A percentile compares a stretch with the other conserved stretches of the same genome.
Conservation (phyloP, 129 eudicot genomes). For the Chrysanthemum makinoi region DNA sequence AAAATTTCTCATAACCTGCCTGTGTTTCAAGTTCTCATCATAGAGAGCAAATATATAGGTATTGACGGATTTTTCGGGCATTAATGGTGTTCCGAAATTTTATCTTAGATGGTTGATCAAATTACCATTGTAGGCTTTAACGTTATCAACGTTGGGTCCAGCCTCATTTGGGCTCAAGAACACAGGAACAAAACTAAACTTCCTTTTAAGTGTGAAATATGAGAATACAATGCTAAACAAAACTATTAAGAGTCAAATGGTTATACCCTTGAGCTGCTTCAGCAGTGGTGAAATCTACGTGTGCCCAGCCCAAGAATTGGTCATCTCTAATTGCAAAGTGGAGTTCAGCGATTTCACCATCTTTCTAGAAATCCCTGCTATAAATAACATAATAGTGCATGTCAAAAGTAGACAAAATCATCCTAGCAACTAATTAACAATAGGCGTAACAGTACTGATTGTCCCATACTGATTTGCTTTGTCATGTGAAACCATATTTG, state of each 20-base stretch:
- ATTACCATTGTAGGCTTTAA: too few relatives aligned
- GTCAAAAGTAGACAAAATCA: background rate
- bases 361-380: conserved; percentile 74
- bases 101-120: too few relatives aligned
- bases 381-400: conserved; percentile 18
- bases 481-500: background rate
- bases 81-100: too few relatives aligned
- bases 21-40: too few relatives aligned
- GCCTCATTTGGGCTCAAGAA: too few relatives aligned
- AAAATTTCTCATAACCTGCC: too few relatives aligned
- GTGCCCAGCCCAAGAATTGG: conserved; percentile 70
- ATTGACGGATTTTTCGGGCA: too few relatives aligned
- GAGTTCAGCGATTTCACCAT: conserved; percentile 62
- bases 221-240: background rate
- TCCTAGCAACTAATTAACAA: background rate
- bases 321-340: conserved; percentile 64
- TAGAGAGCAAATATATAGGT: too few relatives aligned
- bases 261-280: conserved; percentile 62
- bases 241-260: background rate
- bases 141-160: too few relatives aligned
- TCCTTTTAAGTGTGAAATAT: too few relatives aligned
- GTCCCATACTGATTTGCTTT: conserved; percentile 5
- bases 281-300: conserved; percentile 81
- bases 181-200: too few relatives aligned
- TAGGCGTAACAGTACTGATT: background rate